Conservation (phyloP, 2,329 filamentous ascomycete species). For the Verticillium tricorpus region DNA sequence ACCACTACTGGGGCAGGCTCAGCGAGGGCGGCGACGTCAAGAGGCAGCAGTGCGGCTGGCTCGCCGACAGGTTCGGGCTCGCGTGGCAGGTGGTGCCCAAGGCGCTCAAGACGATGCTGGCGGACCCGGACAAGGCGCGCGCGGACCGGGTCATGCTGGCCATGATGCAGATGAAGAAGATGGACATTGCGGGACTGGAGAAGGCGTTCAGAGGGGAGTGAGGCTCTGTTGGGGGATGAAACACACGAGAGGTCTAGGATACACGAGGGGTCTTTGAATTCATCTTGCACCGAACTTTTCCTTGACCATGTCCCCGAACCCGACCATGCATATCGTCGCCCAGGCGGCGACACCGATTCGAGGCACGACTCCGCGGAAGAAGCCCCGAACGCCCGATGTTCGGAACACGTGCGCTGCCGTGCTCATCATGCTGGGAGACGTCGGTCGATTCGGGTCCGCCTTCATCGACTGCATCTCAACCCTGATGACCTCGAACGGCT, state of each 20-base stretch:
- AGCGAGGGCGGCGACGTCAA: conserved; percentile 30
- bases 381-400: no score
- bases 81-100: conserved; percentile 42
- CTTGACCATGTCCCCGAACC: conserved; percentile 5
- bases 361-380: neutral
- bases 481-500: no score
- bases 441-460: no score
- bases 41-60: conserved; percentile 38
- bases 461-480: no score
- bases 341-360: conserved; percentile 5
- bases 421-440: no score
- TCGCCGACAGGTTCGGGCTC: conserved; percentile 40
- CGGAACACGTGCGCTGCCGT: no score
- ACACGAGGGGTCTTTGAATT: no score
- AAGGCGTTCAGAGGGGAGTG: conserved; percentile 24
- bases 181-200: conserved; percentile 32
- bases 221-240: no score
- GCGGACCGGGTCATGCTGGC: conserved; percentile 22
- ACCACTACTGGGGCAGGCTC: conserved; percentile 41
- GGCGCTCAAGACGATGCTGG: conserved; percentile 27
- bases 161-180: conserved; percentile 39
- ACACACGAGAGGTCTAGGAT: no score
- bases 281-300: neutral
- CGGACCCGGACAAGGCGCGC: conserved; percentile 26
- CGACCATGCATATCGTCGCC: conserved; percentile 8